Evolutionary conservation across 2,329 filamentous ascomycete species (phyloP).

Genomic region (Orbilia quercus): DNA sequence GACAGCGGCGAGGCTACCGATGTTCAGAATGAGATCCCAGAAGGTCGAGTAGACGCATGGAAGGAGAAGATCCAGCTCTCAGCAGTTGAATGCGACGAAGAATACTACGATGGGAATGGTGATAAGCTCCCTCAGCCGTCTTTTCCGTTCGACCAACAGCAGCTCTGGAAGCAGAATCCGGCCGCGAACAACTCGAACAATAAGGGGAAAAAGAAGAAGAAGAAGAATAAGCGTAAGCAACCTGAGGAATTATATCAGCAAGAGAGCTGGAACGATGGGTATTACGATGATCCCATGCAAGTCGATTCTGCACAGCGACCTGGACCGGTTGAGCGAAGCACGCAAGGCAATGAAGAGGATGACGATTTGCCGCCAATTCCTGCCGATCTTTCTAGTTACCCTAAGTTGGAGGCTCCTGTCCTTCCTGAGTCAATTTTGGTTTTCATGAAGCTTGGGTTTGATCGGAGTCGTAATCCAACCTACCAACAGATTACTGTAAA

Average conservation of each 20-base stretch:
- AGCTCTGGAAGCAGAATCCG: constrained; percentile 6
- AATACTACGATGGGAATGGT: constrained; percentile 41
- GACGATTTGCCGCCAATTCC: constrained; percentile 59
- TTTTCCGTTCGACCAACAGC: constrained; percentile 59
- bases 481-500: constrained; percentile 58
- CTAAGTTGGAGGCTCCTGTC: constrained; percentile 55
- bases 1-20: constrained; percentile 51
- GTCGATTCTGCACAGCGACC: constrained; percentile 42
- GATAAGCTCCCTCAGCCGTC: constrained; percentile 54
- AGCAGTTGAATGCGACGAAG: constrained; percentile 59
- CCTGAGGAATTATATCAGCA: constrained; percentile 11
- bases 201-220: constrained; percentile 57
- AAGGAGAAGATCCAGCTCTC: constrained; percentile 57
- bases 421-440: constrained; percentile 57
- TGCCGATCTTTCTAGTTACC: constrained; percentile 56
- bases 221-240: constrained; percentile 47
- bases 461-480: constrained; percentile 54
- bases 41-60: constrained; percentile 54
- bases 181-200: constrained; percentile 37
- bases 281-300: constrained; percentile 58
- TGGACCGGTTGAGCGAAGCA: constrained; percentile 31
- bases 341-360: constrained; percentile 51
- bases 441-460: constrained; percentile 57
- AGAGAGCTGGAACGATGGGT: constrained; percentile 34
- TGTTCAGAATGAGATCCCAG: constrained; percentile 7